Evolutionary conservation across 2,329 filamentous ascomycete genomes (phyloP), one percentile per base, ranked within the genome.

Genomic region (Orbilia oligospora): DNA sequence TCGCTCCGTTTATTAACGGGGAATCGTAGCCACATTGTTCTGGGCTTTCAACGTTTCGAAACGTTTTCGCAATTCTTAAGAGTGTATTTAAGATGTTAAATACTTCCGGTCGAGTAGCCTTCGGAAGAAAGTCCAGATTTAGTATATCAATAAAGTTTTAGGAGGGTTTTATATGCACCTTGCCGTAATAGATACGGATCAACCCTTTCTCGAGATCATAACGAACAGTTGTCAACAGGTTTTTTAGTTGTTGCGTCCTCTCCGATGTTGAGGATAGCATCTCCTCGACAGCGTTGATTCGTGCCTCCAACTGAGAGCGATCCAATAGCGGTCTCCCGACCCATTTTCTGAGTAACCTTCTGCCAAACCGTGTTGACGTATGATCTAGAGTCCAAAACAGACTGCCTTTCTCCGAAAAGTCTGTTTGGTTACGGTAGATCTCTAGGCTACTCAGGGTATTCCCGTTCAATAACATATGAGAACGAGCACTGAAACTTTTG

Each of bases 111-210:
- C 96, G 90, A 0, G 93, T 92, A 84, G 94, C 98, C 85, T 87
- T 64, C 12, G 24, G 22, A 20, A 18, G 22, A 10, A 33, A 27
- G 33, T 71, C 24, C 70, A 64, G 22, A 44, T 58, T 27, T n/a
- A 30, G 12, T 6, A 24, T 12, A 6, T 5, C 1, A 20, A 58
- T 20, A 6, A 14, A 4, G 12, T n/a, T 20, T 0, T 22, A 1
- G 18, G 9, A 16, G 5, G 8, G 1, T 14, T 16, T 1, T 10
- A 16, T 22, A 38, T 80, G 51, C 78, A 86, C 86, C 83, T 97
- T 97, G 63, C 94, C 94, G 84, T 99, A 99, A 86, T 98, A 99
- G 76, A 99, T 97, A 53, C 96, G 90, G 82, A 98, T 94, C 55
- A 99, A 87, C 79, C 93, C 96, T 81, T 96, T 94, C 85, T 99